These are phyloP conservation scores for Euphrasia confusa DNA, from an alignment of 257 asterid species.

Conservation along the genomic window DNA sequence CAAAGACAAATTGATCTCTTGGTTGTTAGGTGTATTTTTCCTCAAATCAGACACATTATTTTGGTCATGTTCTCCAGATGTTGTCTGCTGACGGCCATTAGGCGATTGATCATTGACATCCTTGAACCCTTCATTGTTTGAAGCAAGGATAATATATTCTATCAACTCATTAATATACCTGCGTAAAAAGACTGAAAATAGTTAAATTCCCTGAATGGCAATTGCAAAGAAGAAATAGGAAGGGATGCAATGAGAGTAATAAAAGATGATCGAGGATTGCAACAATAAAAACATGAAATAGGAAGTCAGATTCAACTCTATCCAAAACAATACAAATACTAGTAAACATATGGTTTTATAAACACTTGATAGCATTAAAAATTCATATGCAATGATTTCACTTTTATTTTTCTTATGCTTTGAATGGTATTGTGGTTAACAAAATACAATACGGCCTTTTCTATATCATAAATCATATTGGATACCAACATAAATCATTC, in stretches of 20 bases:
- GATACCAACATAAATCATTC: constrained; percentile 19
- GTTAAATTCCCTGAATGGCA: constrained; percentile 23
- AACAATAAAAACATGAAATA: background rate
- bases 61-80: constrained; percentile 36
- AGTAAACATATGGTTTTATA: background rate
- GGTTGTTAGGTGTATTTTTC: constrained; percentile 32
- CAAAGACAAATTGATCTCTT: constrained; percentile 34
- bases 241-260: constrained; percentile 3
- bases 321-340: background rate
- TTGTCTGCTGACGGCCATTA: constrained; percentile 35
- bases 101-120: constrained; percentile 41
- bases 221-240: constrained; percentile 8
- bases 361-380: background rate
- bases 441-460: background rate
- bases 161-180: constrained; percentile 94
- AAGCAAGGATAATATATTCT: constrained; percentile 66
- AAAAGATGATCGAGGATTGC: constrained; percentile 6
- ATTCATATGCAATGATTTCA: background rate
- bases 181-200: constrained; percentile 17
- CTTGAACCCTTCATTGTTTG: constrained; percentile 48
- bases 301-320: background rate
- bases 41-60: constrained; percentile 38
- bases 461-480: constrained; percentile 11
- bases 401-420: background rate
- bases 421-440: constrained; percentile 3